Evolutionary conservation across 2,329 filamentous ascomycete genomes (phyloP), one percentile per base, ranked within the genome.

Genomic region (Colletotrichum abscissum): DNA sequence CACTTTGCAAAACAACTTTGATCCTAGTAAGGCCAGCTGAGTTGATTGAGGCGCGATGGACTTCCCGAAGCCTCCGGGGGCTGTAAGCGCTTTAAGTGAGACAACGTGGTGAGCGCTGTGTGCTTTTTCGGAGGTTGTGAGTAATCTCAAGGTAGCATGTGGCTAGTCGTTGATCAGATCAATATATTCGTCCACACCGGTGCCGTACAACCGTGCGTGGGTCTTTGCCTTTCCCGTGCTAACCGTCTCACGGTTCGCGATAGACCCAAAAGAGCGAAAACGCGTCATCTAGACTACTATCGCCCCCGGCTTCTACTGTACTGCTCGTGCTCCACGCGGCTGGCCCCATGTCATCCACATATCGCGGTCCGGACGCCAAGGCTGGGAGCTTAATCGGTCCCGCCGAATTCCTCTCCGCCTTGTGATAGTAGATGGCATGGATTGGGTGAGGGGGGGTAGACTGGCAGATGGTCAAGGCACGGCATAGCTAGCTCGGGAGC

Each of bases 151-250:
- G 54, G 1, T 30, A 19, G 38, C 16, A 42, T 42, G 6, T 19
- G 26, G 7, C 22, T 52, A 46, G 52, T 22, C 35, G 16, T 16
- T 19, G n/a, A 42, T 54, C 19, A 49, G 38, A 33, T 28, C 49
- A 22, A 26, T 26, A 58, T 28, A 19, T 59, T 49, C 30, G 22
- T 33, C 38, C 19, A 52, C 42, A 42, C 26, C 42, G 19, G 55
- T 62, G 59, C 70, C 70, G 66, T 22, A 24, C 55, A 65, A 52
- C 70, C 70, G 70, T 58, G 22, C 55, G 59, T 56, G 66, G 60
- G 46, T 30, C 63, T 56, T 22, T 24, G 14, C n/a, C 30, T 14
- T 28, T 33, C 19, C 46, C 33, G 55, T 59, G 8, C 33, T 54
- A 30, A 55, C 67, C 70, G 66, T 57, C 22, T 35, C 5, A 5